Conservation (phyloP, 176 grass and related monocot genomes). For the Carex myosuroides region DNA sequence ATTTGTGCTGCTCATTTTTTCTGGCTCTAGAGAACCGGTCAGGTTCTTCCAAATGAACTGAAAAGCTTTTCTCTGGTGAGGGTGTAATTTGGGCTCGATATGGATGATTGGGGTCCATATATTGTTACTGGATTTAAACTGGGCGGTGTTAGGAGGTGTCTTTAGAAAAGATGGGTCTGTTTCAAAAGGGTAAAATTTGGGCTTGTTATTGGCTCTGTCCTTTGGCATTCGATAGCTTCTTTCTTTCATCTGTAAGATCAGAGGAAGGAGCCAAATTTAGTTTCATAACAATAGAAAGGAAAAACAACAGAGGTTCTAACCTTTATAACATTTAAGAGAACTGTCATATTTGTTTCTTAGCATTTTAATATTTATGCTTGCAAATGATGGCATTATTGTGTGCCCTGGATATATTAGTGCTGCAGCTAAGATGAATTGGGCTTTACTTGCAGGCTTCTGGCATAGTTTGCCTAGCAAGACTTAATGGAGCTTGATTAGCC, state of each 20-base stretch:
- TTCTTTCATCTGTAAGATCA: slow-evolving; percentile 20
- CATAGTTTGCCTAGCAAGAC: not conserved
- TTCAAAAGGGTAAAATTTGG: not conserved
- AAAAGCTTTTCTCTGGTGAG: slow-evolving; percentile 81
- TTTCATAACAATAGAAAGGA: not conserved
- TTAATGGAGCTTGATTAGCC: not conserved
- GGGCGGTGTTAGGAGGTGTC: slow-evolving; percentile 28
- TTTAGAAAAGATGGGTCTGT: slow-evolving; percentile 28
- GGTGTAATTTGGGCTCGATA: slow-evolving; percentile 51
- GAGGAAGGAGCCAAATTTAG: not conserved
- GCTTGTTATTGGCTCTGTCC: not conserved
- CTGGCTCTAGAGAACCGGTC: slow-evolving; percentile 44
- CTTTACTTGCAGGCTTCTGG: not conserved
- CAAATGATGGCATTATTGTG: not conserved
- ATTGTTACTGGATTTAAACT: slow-evolving; percentile 32
- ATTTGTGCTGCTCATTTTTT: slow-evolving; percentile 39
- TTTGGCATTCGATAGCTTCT: not conserved
- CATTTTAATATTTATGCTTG: not conserved
- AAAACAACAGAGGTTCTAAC: not conserved
- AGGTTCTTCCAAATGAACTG: slow-evolving; percentile 87
- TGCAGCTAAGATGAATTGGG: not conserved
- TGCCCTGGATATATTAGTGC: not conserved
- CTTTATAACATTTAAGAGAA: not conserved
- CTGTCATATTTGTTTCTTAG: not conserved
- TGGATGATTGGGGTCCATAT: slow-evolving; percentile 55